Percentiles rank a stretch among this genome's conserved stretches.
phyloP scores from a whole-genome alignment of 495 filamentous ascomycete species.

The Lasiosphaeria miniovina region DNA sequence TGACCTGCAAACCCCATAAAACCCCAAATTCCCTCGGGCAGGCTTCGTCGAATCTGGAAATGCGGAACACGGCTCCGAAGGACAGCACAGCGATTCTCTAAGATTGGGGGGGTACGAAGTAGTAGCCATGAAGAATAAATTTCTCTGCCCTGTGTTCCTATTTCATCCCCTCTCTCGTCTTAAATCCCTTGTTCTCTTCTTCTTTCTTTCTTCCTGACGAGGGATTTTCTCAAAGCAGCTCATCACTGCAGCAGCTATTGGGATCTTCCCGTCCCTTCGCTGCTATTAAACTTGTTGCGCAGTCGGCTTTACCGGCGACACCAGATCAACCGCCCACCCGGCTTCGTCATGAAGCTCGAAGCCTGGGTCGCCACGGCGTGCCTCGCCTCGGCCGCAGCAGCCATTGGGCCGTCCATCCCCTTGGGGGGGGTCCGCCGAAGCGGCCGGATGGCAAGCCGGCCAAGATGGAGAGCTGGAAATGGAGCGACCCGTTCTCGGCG shows the following conservation, averaged over 20 bases:
- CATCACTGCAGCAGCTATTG: too few species aligned
- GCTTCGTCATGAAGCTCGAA: slow-evolving; percentile 24
- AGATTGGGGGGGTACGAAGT: slow-evolving; percentile 10
- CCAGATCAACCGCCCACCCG: neutral
- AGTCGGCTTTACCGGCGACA: neutral
- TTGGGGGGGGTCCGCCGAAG: neutral
- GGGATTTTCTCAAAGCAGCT: too few species aligned
- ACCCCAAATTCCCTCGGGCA: neutral
- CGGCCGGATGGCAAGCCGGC: slow-evolving; percentile 25
- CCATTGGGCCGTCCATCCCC: slow-evolving; percentile 25
- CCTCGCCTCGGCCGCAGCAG: slow-evolving; percentile 18
- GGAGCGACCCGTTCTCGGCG: slow-evolving; percentile 30
- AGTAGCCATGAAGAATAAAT: slow-evolving; percentile 7
- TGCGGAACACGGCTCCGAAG: slow-evolving; percentile 34
- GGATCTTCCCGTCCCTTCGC: neutral
- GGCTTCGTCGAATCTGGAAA: slow-evolving; percentile 29
- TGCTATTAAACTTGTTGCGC: neutral
- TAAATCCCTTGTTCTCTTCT: slow-evolving; percentile 1
- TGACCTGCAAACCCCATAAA: neutral
- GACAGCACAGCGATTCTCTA: slow-evolving; percentile 31
- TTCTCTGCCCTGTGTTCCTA: neutral
- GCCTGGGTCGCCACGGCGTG: slow-evolving; percentile 14
- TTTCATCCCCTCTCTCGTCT: slow-evolving; percentile 1
- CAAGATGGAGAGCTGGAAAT: slow-evolving; percentile 27
- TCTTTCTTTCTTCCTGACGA: neutral